Base-by-base conservation (phyloP, 495 filamentous ascomycete genomes). In the Trichoderma virens region DNA sequence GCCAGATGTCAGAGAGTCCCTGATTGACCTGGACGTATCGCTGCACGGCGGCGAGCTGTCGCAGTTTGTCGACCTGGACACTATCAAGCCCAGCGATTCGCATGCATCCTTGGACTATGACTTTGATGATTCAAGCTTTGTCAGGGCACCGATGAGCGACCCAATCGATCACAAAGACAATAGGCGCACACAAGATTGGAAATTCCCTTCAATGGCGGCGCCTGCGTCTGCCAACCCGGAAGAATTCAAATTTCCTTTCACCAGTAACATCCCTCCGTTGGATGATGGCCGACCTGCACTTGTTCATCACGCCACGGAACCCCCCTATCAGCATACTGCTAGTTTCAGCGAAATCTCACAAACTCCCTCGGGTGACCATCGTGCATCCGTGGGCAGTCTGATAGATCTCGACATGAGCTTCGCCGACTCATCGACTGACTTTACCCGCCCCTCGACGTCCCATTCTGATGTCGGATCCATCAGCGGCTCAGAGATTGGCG, bases 141-240 rank as follows among this genome's bases (percentile, higher is more conserved):
- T 25, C 14, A 43, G 27, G n/a, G 35, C 38, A 5, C 76, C 82
- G 8, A 66, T 81, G 30, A 82, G 77, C 66, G 82, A 82, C 62
- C 78, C 82, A 14, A 78, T 75, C 2, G 80, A 81, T 65, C 68
- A 75, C 5, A 80, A 79, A 43, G 69, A 73, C 38, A 78, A 81
- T 67, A 75, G 83, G 27, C 74, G 80, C 8, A 84, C 84, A 0
- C 79, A 83, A 54, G 85, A 88, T 47, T 87, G 85, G 85, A 85
- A 80, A 41, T 87, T 86, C 70, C 84, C 85, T 3, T 74, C 80
- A 28, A 77, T 79, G 75, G 70, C 69, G 3, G 74, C 71, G 35
- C 77, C 79, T 16, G 72, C 80, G 2, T 82, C 82, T 6, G 80
- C 79, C 5, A 77, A 80, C 59, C 79, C 80, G 0, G 80, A 83